A percentile compares a stretch with the other conserved stretches of the same genome.
Conservation (phyloP, 306 rosid genomes). For the Cicer cuneatum region DNA sequence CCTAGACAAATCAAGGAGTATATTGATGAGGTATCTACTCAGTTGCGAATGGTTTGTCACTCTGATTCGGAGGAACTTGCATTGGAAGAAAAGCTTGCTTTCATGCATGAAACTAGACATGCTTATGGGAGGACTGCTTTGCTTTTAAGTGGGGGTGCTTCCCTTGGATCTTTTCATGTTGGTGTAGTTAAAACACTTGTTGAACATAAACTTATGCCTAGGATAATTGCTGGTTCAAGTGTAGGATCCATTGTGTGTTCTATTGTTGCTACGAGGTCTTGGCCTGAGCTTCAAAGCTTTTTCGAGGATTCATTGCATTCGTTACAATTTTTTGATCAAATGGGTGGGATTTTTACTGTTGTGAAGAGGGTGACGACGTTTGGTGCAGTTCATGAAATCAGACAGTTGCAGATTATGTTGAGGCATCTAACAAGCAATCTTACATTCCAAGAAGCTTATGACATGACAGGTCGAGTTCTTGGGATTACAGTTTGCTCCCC, state of each 20-base stretch:
- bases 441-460: conserved; percentile 96
- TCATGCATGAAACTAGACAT: conserved; percentile 94
- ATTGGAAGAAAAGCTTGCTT: conserved; percentile 87
- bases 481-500: conserved; percentile 98
- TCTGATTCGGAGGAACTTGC: conserved; percentile 87
- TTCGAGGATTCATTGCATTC: conserved; percentile 93
- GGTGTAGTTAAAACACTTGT: conserved; percentile 91
- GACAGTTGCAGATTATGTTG: conserved; percentile 88
- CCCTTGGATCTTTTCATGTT: conserved; percentile 90
- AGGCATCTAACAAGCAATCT: conserved; percentile 90
- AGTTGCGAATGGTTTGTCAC: conserved; percentile 88
- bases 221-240: conserved; percentile 97
- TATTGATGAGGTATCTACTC: conserved; percentile 86
- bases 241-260: conserved; percentile 97
- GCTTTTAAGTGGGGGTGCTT: conserved; percentile 96
- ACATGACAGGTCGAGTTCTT: conserved; percentile 93
- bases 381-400: conserved; percentile 92
- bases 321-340: conserved; percentile 83
- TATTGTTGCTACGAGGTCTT: conserved; percentile 93
- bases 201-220: conserved; percentile 88
- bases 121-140: conserved; percentile 97
- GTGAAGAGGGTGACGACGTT: conserved; percentile 85
- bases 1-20: conserved; percentile 86
- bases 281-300: conserved; percentile 97
- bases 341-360: conserved; percentile 87